Base-by-base conservation (phyloP, 2,329 filamentous ascomycete species). In the Pseudocercospora eumusae region DNA sequence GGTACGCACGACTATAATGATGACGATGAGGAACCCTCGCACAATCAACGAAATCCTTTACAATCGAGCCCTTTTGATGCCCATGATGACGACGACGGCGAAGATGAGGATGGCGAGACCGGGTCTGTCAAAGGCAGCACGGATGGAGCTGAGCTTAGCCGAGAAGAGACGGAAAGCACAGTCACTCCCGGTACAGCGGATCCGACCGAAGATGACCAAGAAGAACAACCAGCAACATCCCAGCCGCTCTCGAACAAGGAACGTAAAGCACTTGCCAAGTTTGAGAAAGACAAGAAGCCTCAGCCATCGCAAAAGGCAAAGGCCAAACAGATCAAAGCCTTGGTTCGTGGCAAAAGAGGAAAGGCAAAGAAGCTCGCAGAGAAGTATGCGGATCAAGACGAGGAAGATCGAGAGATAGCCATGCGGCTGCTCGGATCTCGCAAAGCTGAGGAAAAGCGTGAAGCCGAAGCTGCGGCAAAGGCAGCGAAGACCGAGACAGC, bases 331-430 rank as follows among this genome's bases (percentile, higher is more conserved):
- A 55, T 68, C 56, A 55, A 61, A 33, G 56, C 25, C 18, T 54
- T 59, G 31, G 65, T 56, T 72, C 87, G 93, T 61, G 92, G 92
- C 28, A 92, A 96, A 75, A 87, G 86, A 61, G 84, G 84, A 63
- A 96, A 96, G 74, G 87, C 88, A 47, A 96, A 96, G 80, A 96
- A 95, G 75, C 87, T 91, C 1, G 91, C 91, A 3, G 81, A 86
- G 62, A 97, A 96, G 75, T 99, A 99, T 78, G 93, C 90, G 50
- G 82, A 96, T 69, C 95, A 98, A 81, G 93, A 98, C 70, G 92
- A 96, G 59, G 93, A 96, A 76, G 95, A 99, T 72, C 91, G 92
- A 11, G 85, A 84, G 6, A 84, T 93, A 0, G 92, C 92, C 31
- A 89, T 97, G 76, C 84, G 87, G 23, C 83, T 98, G n/a, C 86